Percentiles rank a stretch among this genome's conserved stretches.
phyloP scores from a whole-genome alignment of 2,329 filamentous ascomycete genomes.

The Bipolaris bicolor region DNA sequence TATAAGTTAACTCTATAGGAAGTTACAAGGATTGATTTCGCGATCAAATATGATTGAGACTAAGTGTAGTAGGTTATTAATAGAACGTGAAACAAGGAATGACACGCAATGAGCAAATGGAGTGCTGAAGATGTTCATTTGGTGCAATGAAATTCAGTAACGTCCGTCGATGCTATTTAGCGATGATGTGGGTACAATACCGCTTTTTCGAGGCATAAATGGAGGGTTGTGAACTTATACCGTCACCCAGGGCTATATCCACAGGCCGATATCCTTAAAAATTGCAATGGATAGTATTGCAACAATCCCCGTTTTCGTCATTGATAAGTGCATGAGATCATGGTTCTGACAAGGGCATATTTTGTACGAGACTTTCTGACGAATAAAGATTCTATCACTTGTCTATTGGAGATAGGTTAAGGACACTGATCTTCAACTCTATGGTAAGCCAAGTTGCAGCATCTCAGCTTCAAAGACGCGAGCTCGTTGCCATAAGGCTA shows the following conservation, averaged over 20 bases:
- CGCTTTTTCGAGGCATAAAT: conserved; percentile 5
- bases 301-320: conserved; percentile 12
- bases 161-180: not conserved
- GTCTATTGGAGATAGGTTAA: conserved; percentile 34
- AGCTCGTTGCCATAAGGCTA: not conserved
- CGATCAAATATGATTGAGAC: not conserved
- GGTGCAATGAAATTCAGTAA: not conserved
- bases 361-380: conserved; percentile 30
- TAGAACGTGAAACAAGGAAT: not conserved
- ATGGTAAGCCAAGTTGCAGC: not conserved
- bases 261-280: not conserved
- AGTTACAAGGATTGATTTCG: no score
- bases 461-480: not conserved
- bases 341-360: conserved; percentile 38
- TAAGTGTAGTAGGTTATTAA: conserved; percentile 2
- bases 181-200: not conserved
- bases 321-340: conserved; percentile 16
- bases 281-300: not conserved
- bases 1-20: no score
- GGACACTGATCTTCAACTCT: conserved; percentile 1
- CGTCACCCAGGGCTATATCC: not conserved
- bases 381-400: conserved; percentile 29
- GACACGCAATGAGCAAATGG: not conserved
- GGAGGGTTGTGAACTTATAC: not conserved
- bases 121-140: not conserved